Evolutionary conservation across 2,329 filamentous ascomycete genomes (phyloP).

Genomic region (Cladosporium sp.): DNA sequence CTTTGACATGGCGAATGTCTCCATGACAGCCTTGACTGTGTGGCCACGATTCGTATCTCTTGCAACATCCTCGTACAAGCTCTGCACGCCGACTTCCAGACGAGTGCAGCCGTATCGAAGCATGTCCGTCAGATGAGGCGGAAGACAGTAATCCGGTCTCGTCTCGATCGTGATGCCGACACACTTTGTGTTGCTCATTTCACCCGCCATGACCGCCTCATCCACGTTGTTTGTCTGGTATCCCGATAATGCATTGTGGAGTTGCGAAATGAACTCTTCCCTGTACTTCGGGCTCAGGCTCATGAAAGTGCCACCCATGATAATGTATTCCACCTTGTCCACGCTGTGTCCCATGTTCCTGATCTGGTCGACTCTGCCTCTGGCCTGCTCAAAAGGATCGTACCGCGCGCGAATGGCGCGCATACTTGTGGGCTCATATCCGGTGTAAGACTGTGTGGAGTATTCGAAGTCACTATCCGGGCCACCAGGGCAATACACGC

Average conservation of each 20-base stretch:
- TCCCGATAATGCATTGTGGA: conserved; percentile 94
- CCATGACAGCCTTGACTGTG: conserved; percentile 88
- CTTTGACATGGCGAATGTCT: conserved; percentile 96
- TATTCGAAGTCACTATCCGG: conserved; percentile 99
- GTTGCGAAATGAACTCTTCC: conserved; percentile 87
- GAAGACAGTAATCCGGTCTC: conserved; percentile 90
- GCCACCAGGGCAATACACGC: conserved; percentile 95
- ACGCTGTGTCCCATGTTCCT: conserved; percentile 93
- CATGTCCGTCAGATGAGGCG: conserved; percentile 94
- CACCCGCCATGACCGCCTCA: conserved; percentile 87
- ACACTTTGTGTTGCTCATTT: conserved; percentile 96
- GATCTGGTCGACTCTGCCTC: conserved; percentile 93
- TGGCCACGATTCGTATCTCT: conserved; percentile 95
- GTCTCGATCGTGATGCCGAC: conserved; percentile 99
- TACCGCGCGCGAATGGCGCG: conserved; percentile 94
- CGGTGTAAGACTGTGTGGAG: conserved; percentile 97
- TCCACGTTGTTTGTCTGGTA: conserved; percentile 94
- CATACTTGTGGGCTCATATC: conserved; percentile 98
- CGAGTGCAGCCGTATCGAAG: conserved; percentile 95
- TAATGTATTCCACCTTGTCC: conserved; percentile 99
- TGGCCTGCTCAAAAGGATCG: conserved; percentile 94
- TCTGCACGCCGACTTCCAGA: conserved; percentile 92
- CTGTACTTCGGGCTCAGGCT: conserved; percentile 83
- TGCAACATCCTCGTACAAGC: conserved; percentile 96
- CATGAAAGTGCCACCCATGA: conserved; percentile 99